Base-by-base conservation (phyloP, 129 eudicot genomes). In the Smallanthus sonchifolius region DNA sequence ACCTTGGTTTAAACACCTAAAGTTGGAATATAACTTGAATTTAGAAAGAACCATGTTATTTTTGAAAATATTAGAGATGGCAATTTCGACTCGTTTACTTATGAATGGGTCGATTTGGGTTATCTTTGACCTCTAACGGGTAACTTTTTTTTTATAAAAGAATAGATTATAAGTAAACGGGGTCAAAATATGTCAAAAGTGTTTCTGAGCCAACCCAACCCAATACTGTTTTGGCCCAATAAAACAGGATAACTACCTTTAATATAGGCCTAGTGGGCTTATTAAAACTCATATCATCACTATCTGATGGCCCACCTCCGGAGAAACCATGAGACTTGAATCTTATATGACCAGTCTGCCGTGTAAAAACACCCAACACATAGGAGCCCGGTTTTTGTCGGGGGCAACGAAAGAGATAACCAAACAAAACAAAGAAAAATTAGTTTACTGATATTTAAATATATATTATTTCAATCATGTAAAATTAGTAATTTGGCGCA, bases 241-340 rank as follows among this genome's bases (percentile, higher is more conserved):
- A 55, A 55, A 55, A 55, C 10, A 73, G 4, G 40, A 55, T 37
- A 15, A 32, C 17, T 91, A 94, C 97, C 99, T 94, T 91, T 59
- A 94, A 81, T 30, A 91, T 85, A 4, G 96, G 99, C 67, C 86
- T 85, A 45, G 97, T 87, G 59, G 99, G 99, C 84, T 94, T 94
- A 75, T 94, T 97, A 68, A 83, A 86, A 77, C 97, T 94, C 93
- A 94, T 90, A 77, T 94, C 97, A 71, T 94, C 98, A 76, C 89
- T 86, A 57, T 94, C 96, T 49, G 88, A 87, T 47, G 99, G 99
- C 51, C 89, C 96, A 78, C 89, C 97, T 80, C 86, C 91, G 49
- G 99, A 94, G 78, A 86, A 94, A 79, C 96, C 92, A 87, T 94
- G 97, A 80, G 98, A 94, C 75, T 93, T 83, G 86, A 94, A 94